These are phyloP conservation scores for Euphorbia peplus DNA, from an alignment of 345 rosid species.

Conservation along the genomic window DNA sequence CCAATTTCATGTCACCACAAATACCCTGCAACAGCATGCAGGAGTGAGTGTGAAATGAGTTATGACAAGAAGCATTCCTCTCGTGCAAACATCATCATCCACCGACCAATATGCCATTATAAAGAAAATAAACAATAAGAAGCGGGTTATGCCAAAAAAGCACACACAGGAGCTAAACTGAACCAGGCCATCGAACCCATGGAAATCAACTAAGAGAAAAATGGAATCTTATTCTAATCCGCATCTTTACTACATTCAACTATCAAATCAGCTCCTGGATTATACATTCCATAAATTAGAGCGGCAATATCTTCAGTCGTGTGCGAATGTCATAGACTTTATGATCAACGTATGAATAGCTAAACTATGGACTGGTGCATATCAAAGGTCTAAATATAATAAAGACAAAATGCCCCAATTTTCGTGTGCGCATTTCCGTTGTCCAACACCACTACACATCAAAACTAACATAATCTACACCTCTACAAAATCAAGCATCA, in stretches of 20 bases:
- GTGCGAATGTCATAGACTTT: not conserved
- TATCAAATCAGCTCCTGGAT: not conserved
- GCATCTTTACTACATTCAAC: not conserved
- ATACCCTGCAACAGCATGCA: slow-evolving; percentile 57
- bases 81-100: slow-evolving; percentile 9
- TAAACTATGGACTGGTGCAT: not conserved
- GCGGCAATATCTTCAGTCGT: not conserved
- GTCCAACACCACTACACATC: not conserved
- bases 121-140: not conserved
- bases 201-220: not conserved
- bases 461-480: not conserved
- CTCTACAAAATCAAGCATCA: not conserved
- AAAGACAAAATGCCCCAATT: not conserved
- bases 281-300: not conserved
- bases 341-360: not conserved
- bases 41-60: slow-evolving; percentile 21
- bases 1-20: slow-evolving; percentile 56
- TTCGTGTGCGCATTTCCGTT: not conserved
- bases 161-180: no score
- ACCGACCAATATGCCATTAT: not conserved
- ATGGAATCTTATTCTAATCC: slow-evolving; percentile 1
- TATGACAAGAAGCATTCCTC: not conserved
- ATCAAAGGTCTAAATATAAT: not conserved
- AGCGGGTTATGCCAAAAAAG: slow-evolving; percentile 5
- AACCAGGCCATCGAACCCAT: not conserved